Base-by-base conservation (phyloP, 1,284 basidiomycete genomes). In the Macrocybe sp. region DNA sequence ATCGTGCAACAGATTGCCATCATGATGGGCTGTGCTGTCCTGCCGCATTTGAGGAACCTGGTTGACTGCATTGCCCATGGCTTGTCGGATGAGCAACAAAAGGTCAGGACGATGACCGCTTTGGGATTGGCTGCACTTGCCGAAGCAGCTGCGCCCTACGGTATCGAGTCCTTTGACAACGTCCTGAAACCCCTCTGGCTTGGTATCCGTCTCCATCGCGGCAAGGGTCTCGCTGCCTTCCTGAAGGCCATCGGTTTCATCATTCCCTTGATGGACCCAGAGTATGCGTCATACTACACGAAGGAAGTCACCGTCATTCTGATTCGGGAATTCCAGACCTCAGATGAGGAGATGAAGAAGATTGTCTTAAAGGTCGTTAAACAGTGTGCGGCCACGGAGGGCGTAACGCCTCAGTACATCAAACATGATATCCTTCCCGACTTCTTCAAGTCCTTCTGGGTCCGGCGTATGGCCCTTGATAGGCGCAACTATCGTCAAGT, bases 331-430 rank as follows among this genome's bases (percentile, higher is more conserved):
- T 99, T 99, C 75, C 95, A 97, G 67, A 97, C 93, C 5, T 97
- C 96, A 7, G 97, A 99, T 65, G 97, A 99, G 68, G 97, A 99
- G 75, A 99, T 99, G 97, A 97, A 98, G 76, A 97, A 98, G 77
- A 99, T 99, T 58, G 96, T 99, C 3, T 73, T 99, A 45, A 98
- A 99, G 67, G 97, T 99, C 47, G 95, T 99, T 62, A 97, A 98
- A 70, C 96, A 99, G 66, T 99, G 97, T 63, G 92, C 97, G 35
- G 91, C 92, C 6, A 99, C 97, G 0, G 97, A 99, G 62, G 95
- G 94, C 72, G 95, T 97, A 36, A 92, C 92, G 0, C 83, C 93
- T 3, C 78, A 82, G 31, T 98, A 97, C 64, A 95, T 98, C 64
- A 94, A 93, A 59, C 87, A 97, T 59, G 96, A 99, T 64, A 96